Base-by-base conservation (phyloP, 495 filamentous ascomycete species). In the Physcia stellaris region DNA sequence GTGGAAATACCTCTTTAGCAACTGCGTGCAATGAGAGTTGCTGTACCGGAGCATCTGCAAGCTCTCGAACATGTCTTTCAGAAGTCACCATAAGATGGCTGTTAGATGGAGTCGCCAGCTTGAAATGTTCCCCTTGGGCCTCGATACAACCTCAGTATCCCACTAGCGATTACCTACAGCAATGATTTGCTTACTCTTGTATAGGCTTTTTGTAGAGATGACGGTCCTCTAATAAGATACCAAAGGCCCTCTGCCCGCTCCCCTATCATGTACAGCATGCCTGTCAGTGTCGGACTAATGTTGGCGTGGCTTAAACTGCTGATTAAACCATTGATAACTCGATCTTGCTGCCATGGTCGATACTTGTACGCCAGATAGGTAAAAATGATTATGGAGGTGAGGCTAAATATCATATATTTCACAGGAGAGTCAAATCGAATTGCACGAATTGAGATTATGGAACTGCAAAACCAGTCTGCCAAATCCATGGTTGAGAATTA, bases 1-100 rank as follows among this genome's bases (percentile, higher is more conserved):
- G 18, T 15, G 16, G 16, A 4, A 34, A 4, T 34, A 46, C 43
- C n/a, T 46, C 39, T 35, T 49, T 57, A 3, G 54, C 40, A 17
- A 52, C 54, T 0, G 54, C 55, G 15, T 59, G 51, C 7, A 57
- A 49, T 3, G 55, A 59, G 6, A 59, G 31, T 0, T 48, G 34
- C 10, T 36, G 37, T 15, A 53, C 44, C 6, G 55, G 40, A 4
- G 54, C 53, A 1, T 35, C 4, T 23, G 49, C 43, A 10, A 59
- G 2, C 24, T 59, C 55, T 30, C 40, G 38, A 21, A 59, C 49
- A 15, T 59, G 51, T 15, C 51, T n/a, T 12, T 4, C 9, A 9
- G 50, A 47, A 10, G 52, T 41, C 10, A 58, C 47, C 19, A 58
- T 42, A 0, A 53, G 32, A 24, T 51, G 43, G 1, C 48, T 44